Conservation (phyloP, 495 filamentous ascomycete genomes). For the Cudoniella acicularis region DNA sequence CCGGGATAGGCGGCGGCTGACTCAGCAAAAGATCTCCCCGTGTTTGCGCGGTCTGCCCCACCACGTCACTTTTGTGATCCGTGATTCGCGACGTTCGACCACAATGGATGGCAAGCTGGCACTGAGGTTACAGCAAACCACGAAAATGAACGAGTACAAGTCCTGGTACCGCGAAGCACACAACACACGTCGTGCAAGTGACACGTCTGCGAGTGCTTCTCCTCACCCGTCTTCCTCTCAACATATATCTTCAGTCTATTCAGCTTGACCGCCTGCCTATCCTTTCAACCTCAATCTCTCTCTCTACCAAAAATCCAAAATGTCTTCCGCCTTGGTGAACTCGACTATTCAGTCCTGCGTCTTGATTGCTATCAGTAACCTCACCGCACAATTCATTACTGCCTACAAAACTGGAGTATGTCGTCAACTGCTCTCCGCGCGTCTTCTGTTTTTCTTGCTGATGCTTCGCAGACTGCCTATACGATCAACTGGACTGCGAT, state of each 20-base stretch:
- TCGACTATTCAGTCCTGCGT: constrained; percentile 69
- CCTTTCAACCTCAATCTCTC: too few species aligned
- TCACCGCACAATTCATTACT: constrained; percentile 76
- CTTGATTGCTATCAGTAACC: constrained; percentile 71
- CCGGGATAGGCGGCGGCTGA: neutral
- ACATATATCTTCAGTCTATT: neutral
- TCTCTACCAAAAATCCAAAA: constrained; percentile 16
- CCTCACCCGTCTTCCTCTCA: neutral
- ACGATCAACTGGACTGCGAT: constrained; percentile 59
- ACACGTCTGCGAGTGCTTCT: too few species aligned
- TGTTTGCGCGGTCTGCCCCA: neutral
- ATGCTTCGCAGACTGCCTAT: constrained; percentile 40
- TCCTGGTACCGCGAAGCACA: neutral
- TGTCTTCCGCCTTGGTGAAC: constrained; percentile 52
- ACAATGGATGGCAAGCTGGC: neutral
- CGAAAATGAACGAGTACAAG: too few species aligned
- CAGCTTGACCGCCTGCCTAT: too few species aligned
- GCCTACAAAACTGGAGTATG: constrained; percentile 62
- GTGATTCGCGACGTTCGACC: neutral
- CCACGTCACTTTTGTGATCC: neutral
- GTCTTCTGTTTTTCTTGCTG: constrained; percentile 20
- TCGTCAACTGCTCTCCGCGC: neutral
- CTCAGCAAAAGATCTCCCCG: neutral
- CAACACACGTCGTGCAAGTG: neutral
- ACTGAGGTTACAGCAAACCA: neutral